Evolutionary conservation across 495 filamentous ascomycete species (phyloP).

Genomic region (Baudoinia panamericana): DNA sequence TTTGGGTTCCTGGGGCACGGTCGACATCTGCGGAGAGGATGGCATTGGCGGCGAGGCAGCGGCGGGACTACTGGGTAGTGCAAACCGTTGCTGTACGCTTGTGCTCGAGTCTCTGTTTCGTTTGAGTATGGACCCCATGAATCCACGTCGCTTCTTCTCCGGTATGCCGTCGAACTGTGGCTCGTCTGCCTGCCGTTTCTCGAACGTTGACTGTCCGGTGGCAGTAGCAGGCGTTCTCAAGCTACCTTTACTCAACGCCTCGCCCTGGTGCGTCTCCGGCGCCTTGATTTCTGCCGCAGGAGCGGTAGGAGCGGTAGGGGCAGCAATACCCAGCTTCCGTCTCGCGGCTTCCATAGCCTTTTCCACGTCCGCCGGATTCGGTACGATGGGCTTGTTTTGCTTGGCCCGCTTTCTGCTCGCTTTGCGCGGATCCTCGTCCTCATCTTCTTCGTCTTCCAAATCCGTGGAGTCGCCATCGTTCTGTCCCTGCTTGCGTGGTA

Average conservation of each 20-base stretch:
- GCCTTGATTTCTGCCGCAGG: constrained; percentile 10
- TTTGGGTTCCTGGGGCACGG: not conserved
- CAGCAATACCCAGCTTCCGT: constrained; percentile 14
- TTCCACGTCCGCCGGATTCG: constrained; percentile 18
- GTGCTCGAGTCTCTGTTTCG: constrained; percentile 6
- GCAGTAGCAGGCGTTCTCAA: constrained; percentile 1
- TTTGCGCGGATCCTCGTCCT: constrained; percentile 15
- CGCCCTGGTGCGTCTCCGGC: constrained; percentile 11
- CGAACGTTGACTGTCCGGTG: not conserved
- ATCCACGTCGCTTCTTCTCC: constrained; percentile 8
- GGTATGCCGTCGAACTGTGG: no score
- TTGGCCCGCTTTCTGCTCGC: constrained; percentile 7
- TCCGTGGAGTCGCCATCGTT: constrained; percentile 52
- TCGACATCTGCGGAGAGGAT: not conserved
- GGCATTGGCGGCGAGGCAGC: not conserved
- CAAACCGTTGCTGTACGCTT: not conserved
- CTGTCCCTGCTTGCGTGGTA: constrained; percentile 44
- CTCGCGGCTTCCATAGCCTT: constrained; percentile 23
- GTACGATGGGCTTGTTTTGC: not conserved
- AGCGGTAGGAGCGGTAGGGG: constrained; percentile 15
- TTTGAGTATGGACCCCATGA: constrained; percentile 18
- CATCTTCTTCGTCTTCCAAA: constrained; percentile 31
- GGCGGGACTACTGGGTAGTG: not conserved
- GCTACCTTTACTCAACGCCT: constrained; percentile 9
- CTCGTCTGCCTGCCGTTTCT: not conserved